A percentile compares a stretch with the other conserved stretches of the same genome.
phyloP scores from a whole-genome alignment of 305 asterid species.

The Stenogyne calaminthoides region DNA sequence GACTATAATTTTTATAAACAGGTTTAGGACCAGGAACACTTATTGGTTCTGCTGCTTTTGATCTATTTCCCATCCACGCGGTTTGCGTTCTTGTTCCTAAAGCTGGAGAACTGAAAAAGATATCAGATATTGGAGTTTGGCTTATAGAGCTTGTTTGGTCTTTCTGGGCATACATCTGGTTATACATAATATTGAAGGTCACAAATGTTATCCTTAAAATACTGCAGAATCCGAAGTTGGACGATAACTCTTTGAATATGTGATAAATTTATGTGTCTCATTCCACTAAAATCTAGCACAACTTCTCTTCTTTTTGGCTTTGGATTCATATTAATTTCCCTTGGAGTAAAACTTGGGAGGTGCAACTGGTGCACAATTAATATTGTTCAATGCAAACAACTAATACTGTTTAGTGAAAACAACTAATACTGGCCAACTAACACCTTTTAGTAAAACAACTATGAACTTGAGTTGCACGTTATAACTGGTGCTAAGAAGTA shows the following conservation, averaged over 20 bases:
- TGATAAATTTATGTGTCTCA: not conserved
- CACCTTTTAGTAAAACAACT: too few species aligned
- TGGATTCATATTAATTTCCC: not conserved
- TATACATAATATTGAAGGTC: conserved; percentile 86
- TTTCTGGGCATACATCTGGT: conserved; percentile 97
- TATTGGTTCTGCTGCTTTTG: conserved; percentile 99
- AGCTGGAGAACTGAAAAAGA: conserved; percentile 85
- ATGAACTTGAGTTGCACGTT: too few species aligned
- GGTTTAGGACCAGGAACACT: conserved; percentile 99
- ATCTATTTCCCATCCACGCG: conserved; percentile 95
- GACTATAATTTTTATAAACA: conserved; percentile 29
- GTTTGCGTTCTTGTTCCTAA: conserved; percentile 95
- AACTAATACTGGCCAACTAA: too few species aligned
- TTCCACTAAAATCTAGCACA: too few species aligned
- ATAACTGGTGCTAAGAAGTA: too few species aligned
- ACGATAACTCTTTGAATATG: not conserved
- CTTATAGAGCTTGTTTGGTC: conserved; percentile 95
- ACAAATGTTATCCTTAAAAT: conserved; percentile 18
- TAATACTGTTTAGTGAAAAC: too few species aligned
- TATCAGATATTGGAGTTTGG: conserved; percentile 95
- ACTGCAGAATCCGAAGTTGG: not conserved
- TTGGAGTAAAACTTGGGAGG: not conserved
- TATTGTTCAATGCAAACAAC: too few species aligned
- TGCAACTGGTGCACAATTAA: too few species aligned
- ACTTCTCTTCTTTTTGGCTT: not conserved